Conservation (phyloP, 495 filamentous ascomycete species). For the Penicillium bialowiezense region DNA sequence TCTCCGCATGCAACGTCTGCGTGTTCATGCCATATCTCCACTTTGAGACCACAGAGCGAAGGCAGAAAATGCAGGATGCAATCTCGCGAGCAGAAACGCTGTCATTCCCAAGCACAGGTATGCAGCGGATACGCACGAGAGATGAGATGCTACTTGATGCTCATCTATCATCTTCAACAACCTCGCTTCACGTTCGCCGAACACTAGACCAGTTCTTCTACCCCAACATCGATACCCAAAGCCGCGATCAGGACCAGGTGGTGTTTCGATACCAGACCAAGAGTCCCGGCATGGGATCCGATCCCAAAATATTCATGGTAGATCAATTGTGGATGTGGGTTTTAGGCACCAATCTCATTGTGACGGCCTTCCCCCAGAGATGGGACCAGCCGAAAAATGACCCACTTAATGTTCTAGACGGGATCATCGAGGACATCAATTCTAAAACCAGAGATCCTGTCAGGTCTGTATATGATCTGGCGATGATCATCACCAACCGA, state of each 20-base stretch:
- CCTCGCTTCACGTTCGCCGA: constrained; percentile 62
- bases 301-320: constrained; percentile 72
- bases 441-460: constrained; percentile 65
- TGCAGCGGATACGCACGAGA: constrained; percentile 34
- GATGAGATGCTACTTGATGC: constrained; percentile 66
- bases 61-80: constrained; percentile 57
- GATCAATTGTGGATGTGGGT: constrained; percentile 75
- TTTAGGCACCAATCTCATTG: constrained; percentile 60
- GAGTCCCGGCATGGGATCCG: constrained; percentile 32
- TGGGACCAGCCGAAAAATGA: constrained; percentile 72
- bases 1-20: constrained; percentile 47
- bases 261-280: constrained; percentile 61
- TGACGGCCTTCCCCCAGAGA: constrained; percentile 66
- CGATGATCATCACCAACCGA: constrained; percentile 60
- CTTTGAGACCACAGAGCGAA: constrained; percentile 58
- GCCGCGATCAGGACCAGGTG: constrained; percentile 66
- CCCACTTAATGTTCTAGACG: constrained; percentile 60
- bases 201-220: constrained; percentile 73
- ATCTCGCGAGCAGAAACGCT: constrained; percentile 49
- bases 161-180: constrained; percentile 52
- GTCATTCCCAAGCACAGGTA: constrained; percentile 17
- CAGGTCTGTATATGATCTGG: constrained; percentile 62
- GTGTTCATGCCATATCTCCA: constrained; percentile 69
- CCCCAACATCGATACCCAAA: constrained; percentile 65
- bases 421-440: constrained; percentile 67